phyloP scores from a whole-genome alignment of 257 asterid species.

The Salvia hispanica region DNA sequence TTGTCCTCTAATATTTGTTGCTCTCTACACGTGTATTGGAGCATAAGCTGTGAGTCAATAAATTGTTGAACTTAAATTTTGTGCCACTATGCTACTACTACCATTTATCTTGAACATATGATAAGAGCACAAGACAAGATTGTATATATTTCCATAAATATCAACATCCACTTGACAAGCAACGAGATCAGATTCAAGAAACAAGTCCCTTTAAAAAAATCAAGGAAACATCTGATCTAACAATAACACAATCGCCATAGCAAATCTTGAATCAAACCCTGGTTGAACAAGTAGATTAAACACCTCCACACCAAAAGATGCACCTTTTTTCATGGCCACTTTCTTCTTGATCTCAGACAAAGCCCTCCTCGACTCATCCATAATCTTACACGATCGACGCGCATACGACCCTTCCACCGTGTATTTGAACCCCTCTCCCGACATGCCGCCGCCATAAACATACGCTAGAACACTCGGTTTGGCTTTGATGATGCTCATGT shows the following conservation, averaged over 20 bases:
- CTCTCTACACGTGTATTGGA: background rate
- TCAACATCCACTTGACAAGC: background rate
- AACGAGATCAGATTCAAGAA: background rate
- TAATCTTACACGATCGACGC: slow-evolving; percentile 53
- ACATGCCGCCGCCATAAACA: slow-evolving; percentile 44
- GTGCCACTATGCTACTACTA: background rate
- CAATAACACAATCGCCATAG: slow-evolving; percentile 56
- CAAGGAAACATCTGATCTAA: slow-evolving; percentile 53
- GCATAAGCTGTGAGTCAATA: background rate
- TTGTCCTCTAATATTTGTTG: too few relatives aligned
- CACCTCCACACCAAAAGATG: slow-evolving; percentile 58
- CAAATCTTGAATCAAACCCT: slow-evolving; percentile 43
- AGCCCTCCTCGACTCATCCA: slow-evolving; percentile 52
- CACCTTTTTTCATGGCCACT: slow-evolving; percentile 50
- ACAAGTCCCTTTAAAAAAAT: background rate
- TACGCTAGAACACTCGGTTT: slow-evolving; percentile 53
- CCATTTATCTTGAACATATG: background rate
- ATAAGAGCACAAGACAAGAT: background rate
- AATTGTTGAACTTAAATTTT: background rate
- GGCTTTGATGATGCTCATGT: slow-evolving; percentile 37
- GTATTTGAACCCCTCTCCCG: slow-evolving; percentile 43
- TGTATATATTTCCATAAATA: background rate
- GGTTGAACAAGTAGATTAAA: slow-evolving; percentile 44
- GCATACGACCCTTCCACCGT: slow-evolving; percentile 60
- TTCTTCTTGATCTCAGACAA: slow-evolving; percentile 71